Conservation (phyloP, 1,139 yeast species). For the Candida pseudoviswanathii region DNA sequence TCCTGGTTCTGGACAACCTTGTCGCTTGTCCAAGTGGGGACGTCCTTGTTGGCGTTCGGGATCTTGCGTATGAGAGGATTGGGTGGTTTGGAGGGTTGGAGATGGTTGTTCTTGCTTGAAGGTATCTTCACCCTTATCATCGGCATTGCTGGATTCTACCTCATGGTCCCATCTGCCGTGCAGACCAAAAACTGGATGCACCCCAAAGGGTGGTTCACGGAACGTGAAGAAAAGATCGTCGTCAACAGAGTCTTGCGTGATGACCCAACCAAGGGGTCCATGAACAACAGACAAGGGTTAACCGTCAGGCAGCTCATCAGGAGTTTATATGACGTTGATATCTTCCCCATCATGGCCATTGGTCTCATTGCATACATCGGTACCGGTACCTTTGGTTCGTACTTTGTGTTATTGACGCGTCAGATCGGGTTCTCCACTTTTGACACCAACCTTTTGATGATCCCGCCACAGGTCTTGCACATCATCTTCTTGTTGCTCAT, state of each 20-base stretch:
- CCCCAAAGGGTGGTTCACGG: conserved; percentile 66
- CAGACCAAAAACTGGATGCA: conserved; percentile 56
- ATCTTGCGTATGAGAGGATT: conserved; percentile 27
- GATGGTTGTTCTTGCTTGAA: conserved; percentile 66
- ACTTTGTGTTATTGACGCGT: conserved; percentile 33
- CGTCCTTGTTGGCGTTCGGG: conserved; percentile 43
- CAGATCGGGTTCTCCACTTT: conserved; percentile 59
- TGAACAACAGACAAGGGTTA: conserved; percentile 55
- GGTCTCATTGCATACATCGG: conserved; percentile 52
- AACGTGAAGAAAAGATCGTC: conserved; percentile 60
- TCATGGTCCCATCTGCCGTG: conserved; percentile 62
- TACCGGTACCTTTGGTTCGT: conserved; percentile 35
- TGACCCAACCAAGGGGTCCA: conserved; percentile 49
- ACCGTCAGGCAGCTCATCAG: conserved; percentile 37
- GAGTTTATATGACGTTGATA: conserved; percentile 53
- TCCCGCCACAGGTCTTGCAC: conserved; percentile 34
- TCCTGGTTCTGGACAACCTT: conserved; percentile 22
- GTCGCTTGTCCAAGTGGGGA: conserved; percentile 28
- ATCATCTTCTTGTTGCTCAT: conserved; percentile 34
- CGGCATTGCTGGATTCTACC: conserved; percentile 54
- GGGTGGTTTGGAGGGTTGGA: conserved; percentile 53
- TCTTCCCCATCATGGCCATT: conserved; percentile 59
- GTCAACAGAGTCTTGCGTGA: conserved; percentile 66
- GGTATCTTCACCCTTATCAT: conserved; percentile 58
- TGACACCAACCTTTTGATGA: conserved; percentile 54